Conservation (phyloP, 1,139 yeast genomes). For the Blastobotrys arbuscula region DNA sequence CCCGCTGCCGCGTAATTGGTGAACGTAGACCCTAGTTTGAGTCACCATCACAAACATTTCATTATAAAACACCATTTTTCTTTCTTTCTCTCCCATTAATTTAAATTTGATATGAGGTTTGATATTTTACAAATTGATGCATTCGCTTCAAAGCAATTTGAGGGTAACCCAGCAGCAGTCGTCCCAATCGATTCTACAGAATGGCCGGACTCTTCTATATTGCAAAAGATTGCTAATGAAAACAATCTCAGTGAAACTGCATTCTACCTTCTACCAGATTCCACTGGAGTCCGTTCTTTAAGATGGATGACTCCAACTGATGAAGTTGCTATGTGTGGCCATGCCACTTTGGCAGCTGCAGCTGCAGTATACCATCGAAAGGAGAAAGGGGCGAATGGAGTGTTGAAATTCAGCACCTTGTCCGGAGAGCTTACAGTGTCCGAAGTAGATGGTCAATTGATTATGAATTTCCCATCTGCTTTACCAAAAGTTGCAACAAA, state of each 20-base stretch:
- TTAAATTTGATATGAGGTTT: too few relatives aligned
- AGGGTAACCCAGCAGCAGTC: conserved; percentile 11
- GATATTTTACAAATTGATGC: conserved; percentile 9
- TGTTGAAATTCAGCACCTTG: neutral
- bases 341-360: conserved; percentile 9
- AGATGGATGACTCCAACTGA: conserved; percentile 9
- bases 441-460: neutral
- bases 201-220: neutral
- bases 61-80: too few relatives aligned
- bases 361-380: conserved; percentile 3
- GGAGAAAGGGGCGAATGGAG: neutral
- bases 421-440: conserved; percentile 1
- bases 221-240: conserved; percentile 6
- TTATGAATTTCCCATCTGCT: conserved; percentile 7
- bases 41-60: too few relatives aligned
- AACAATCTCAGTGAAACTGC: conserved; percentile 10
- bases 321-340: conserved; percentile 11
- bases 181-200: conserved; percentile 4
- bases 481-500: neutral
- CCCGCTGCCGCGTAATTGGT: too few relatives aligned
- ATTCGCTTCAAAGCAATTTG: conserved; percentile 3
- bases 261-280: neutral
- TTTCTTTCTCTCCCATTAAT: too few relatives aligned
- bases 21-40: too few relatives aligned
- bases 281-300: conserved; percentile 1